phyloP scores from a whole-genome alignment of 495 filamentous ascomycete species.

The Neurospora discreta region DNA sequence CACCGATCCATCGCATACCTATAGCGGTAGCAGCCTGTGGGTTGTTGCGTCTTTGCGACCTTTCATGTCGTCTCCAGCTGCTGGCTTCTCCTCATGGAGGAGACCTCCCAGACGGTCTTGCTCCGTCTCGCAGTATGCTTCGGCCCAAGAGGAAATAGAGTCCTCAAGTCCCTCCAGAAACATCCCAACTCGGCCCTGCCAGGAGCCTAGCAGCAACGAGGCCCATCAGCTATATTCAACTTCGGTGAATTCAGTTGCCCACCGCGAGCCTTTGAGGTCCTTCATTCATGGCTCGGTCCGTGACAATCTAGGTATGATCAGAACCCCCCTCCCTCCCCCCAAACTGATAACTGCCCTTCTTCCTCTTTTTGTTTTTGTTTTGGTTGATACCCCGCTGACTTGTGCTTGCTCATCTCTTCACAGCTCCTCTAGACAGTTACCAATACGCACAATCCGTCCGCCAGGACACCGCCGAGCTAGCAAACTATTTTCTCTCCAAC shows the following conservation, averaged over 20 bases:
- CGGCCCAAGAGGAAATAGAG: slow-evolving; percentile 14
- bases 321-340: slow-evolving; percentile 9
- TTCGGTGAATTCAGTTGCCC: slow-evolving; percentile 27
- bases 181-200: slow-evolving; percentile 5
- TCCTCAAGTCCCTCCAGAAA: slow-evolving; percentile 5
- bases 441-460: slow-evolving; percentile 70
- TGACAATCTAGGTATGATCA: slow-evolving; percentile 45
- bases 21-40: neutral
- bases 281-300: slow-evolving; percentile 68
- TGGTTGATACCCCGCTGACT: neutral
- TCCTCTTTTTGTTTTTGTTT: no score
- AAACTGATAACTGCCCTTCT: neutral
- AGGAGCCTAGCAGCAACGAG: slow-evolving; percentile 13
- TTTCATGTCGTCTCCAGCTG: slow-evolving; percentile 23
- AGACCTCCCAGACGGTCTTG: slow-evolving; percentile 22
- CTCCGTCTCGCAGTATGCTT: slow-evolving; percentile 20
- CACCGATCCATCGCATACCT: neutral
- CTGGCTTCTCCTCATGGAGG: slow-evolving; percentile 28
- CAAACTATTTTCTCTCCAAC: slow-evolving; percentile 71
- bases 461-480: slow-evolving; percentile 84
- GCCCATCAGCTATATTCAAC: slow-evolving; percentile 22
- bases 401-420: neutral
- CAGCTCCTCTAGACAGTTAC: slow-evolving; percentile 48
- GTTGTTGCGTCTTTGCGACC: neutral
- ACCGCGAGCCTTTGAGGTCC: slow-evolving; percentile 63